Evolutionary conservation across 2,329 filamentous ascomycete genomes (phyloP), one percentile per base, ranked within the genome.

Genomic region (Beauveria varroae): DNA sequence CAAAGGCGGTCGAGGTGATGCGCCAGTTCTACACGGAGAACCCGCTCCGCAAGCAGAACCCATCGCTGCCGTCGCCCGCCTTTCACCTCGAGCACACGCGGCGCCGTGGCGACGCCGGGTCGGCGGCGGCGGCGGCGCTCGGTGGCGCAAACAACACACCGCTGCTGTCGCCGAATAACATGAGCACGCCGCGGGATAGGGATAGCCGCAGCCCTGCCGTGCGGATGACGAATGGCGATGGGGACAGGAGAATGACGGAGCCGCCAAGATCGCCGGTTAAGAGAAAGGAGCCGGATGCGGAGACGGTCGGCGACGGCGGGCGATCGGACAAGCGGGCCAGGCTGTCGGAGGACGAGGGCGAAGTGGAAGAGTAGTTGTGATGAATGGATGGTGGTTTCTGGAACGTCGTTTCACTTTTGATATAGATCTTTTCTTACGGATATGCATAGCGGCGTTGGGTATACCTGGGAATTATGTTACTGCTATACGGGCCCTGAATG

Each of bases 1-100:
- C 82, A 47, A 82, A 82, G 67, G 91, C 91, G 4, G 90, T 93
- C 67, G 86, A 89, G 60, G 81, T 90, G 59, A 89, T 97, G 79
- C 84, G 86, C 41, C 85, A 83, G 63, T 87, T 87, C 68, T 88
- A 86, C 71, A 76, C 74, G 47, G 84, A 88, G 71, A 88, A 87
- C 70, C 85, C 85, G 52, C 76, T 86, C 61, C 77, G 78, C 65
- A 85, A 84, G 72, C 77, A 80, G 66, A 81, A 84, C 65, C 77
- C 80, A 57, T 75, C 80, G 68, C 63, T 81, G 73, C 69, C 79
- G 41, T 85, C 82, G 37, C 82, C 83, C 10, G 76, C 77, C 9
- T 86, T 85, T 66, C 76, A 77, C 63, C 75, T 86, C 49, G 82
- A 85, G 67, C 80, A 77, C 60, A 85, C 83, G 3, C 75, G 83